Conservation (phyloP, 2,329 filamentous ascomycete species). For the Gremmenia infestans region DNA sequence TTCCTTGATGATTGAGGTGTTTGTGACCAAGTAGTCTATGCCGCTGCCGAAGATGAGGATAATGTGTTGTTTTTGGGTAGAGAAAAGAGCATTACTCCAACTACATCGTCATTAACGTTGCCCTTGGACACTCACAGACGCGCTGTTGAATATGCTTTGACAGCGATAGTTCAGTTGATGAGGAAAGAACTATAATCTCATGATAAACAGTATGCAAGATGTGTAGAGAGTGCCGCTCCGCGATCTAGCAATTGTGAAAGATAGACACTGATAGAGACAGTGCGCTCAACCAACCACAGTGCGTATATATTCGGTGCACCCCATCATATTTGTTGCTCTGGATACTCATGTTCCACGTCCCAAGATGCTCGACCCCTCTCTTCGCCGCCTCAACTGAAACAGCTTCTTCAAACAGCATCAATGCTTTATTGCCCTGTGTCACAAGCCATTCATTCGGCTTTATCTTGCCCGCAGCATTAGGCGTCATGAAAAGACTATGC, state of each 20-base stretch:
- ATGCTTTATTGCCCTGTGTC: constrained; percentile 43
- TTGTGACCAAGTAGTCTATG: constrained; percentile 8
- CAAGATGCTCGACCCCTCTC: constrained; percentile 40
- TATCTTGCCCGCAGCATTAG: constrained; percentile 41
- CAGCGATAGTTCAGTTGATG: too few species aligned
- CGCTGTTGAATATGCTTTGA: too few species aligned
- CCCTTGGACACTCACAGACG: constrained; percentile 53
- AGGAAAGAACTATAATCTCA: too few species aligned
- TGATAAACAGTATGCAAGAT: too few species aligned
- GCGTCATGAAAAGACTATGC: constrained; percentile 36
- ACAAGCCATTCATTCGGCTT: constrained; percentile 43
- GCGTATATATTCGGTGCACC: constrained; percentile 33
- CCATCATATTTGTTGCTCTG: constrained; percentile 44
- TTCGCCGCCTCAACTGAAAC: constrained; percentile 21
- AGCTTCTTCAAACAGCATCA: constrained; percentile 41
- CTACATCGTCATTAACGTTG: constrained; percentile 53
- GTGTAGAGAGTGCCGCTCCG: too few species aligned
- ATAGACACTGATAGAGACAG: too few species aligned
- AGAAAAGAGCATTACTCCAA: constrained; percentile 41
- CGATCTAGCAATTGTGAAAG: too few species aligned
- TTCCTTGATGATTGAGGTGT: constrained; percentile 2
- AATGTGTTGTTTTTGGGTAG: constrained; percentile 42
- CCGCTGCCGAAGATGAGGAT: constrained; percentile 48
- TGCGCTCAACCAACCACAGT: too few species aligned
- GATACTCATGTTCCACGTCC: constrained; percentile 48